Conservation (phyloP, 345 rosid species). For the Hirschfeldia incana region DNA sequence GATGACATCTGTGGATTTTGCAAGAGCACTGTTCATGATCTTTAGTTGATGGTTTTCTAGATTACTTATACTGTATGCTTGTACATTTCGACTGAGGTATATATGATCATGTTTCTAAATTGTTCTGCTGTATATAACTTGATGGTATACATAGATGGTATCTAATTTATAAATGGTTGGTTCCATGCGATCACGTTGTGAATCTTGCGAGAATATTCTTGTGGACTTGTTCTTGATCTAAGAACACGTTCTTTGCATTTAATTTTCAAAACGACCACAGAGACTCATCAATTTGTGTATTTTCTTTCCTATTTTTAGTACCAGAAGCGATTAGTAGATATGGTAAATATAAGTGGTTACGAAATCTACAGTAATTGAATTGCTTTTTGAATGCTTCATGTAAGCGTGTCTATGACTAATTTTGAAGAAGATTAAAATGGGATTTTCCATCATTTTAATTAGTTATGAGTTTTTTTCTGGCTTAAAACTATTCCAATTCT, state of each 20-base stretch:
- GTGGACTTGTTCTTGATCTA: neutral
- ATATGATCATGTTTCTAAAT: neutral
- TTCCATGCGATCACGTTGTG: conserved; percentile 40
- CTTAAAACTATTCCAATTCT: neutral
- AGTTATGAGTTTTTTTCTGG: neutral
- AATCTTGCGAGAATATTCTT: conserved; percentile 20
- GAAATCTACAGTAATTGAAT: neutral
- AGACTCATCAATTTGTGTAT: neutral
- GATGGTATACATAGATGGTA: neutral
- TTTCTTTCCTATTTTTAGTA: neutral
- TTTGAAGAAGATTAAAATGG: neutral
- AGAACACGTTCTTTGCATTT: conserved; percentile 6
- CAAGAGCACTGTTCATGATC: conserved; percentile 12
- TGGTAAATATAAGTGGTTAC: neutral
- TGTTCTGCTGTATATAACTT: neutral
- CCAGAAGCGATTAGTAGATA: neutral
- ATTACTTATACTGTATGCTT: conserved; percentile 27
- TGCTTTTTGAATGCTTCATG: neutral
- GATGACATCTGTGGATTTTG: conserved; percentile 29
- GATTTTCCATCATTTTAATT: neutral
- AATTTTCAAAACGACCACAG: neutral
- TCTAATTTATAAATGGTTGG: conserved; percentile 11
- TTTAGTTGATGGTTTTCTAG: neutral
- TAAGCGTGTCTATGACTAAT: neutral
- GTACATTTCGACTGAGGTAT: conserved; percentile 3